Evolutionary conservation across 2,329 filamentous ascomycete species (phyloP).

Genomic region (Chaetothyriales sp.): DNA sequence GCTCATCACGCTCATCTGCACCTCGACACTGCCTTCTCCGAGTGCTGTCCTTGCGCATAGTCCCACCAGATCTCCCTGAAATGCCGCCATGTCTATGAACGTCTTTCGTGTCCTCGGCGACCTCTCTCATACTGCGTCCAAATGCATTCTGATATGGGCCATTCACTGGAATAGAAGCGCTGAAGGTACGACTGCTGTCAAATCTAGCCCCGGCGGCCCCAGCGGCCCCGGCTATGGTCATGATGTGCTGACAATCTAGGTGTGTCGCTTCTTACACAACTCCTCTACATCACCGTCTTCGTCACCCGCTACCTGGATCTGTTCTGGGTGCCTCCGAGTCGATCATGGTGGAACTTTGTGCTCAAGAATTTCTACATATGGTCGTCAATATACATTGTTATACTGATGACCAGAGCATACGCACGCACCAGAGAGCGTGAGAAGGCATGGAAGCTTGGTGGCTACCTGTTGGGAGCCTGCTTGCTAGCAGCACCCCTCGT

Average conservation of each 20-base stretch:
- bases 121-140: conserved; percentile 68
- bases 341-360: conserved; percentile 52
- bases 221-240: conserved; percentile 1
- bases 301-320: conserved; percentile 74
- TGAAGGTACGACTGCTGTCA: conserved; percentile 43
- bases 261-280: conserved; percentile 77
- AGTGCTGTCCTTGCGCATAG: not conserved
- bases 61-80: conserved; percentile 2
- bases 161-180: conserved; percentile 80
- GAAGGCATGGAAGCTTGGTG: conserved; percentile 82
- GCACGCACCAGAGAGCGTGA: conserved; percentile 80
- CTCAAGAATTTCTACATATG: conserved; percentile 84
- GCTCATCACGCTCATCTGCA: not conserved
- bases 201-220: too few species aligned
- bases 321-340: conserved; percentile 34
- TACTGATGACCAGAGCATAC: conserved; percentile 71
- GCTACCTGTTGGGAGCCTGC: conserved; percentile 50
- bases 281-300: conserved; percentile 76
- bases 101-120: conserved; percentile 68
- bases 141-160: conserved; percentile 77
- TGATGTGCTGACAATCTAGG: conserved; percentile 33
- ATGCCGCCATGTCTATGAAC: conserved; percentile 27
- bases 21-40: not conserved
- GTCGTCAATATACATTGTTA: conserved; percentile 73
- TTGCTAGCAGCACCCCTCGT: conserved; percentile 55